These are phyloP conservation scores for Stenogyne calaminthoides DNA, from an alignment of 305 asterid species.

Conservation along the genomic window DNA sequence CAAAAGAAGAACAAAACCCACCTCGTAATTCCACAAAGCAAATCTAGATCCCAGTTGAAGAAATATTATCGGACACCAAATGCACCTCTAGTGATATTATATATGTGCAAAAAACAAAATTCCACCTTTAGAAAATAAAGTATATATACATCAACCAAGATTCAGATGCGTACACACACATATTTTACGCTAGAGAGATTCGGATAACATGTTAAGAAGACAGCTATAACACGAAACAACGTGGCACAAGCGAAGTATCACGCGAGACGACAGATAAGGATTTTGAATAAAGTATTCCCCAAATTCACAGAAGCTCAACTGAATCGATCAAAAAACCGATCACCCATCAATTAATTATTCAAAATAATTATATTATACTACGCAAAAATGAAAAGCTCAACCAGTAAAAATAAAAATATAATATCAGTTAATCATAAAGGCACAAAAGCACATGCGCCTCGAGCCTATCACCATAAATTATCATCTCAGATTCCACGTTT, in stretches of 20 bases:
- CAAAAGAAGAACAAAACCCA: constrained; percentile 33
- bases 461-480: constrained; percentile 28
- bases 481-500: constrained; percentile 42
- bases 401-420: constrained; percentile 12
- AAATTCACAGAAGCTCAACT: constrained; percentile 32
- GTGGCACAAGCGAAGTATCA: constrained; percentile 56
- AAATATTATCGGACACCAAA: constrained; percentile 36
- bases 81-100: constrained; percentile 30
- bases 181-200: constrained; percentile 27
- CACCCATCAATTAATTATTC: constrained; percentile 18
- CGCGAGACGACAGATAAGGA: constrained; percentile 49
- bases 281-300: constrained; percentile 25
- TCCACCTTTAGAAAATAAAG: constrained; percentile 32
- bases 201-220: constrained; percentile 39
- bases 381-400: constrained; percentile 15
- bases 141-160: constrained; percentile 31
- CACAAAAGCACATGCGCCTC: constrained; percentile 51
- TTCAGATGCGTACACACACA: constrained; percentile 31
- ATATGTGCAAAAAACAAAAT: constrained; percentile 29
- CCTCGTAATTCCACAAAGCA: constrained; percentile 47
- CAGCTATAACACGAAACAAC: constrained; percentile 55
- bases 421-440: constrained; percentile 39
- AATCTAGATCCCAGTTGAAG: constrained; percentile 53
- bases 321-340: constrained; percentile 25
- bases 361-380: background rate